A percentile compares a stretch with the other conserved stretches of the same genome.
phyloP scores from a whole-genome alignment of 768 basidiomycete genomes.

The Rhodotorula kratochvilovae region DNA sequence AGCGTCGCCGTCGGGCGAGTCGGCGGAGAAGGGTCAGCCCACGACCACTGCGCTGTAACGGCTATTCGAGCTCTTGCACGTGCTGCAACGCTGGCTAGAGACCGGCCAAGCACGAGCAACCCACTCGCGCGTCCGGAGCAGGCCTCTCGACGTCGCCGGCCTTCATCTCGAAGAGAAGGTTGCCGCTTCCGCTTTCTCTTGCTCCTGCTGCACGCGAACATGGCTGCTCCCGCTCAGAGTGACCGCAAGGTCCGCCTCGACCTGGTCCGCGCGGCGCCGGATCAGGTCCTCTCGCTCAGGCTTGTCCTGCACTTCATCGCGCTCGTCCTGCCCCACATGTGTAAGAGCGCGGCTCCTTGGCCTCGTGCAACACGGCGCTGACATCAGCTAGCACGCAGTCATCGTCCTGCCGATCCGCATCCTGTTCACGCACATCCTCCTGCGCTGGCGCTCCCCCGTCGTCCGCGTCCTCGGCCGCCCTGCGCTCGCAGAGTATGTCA shows the following conservation, averaged over 20 bases:
- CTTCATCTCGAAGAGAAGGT: neutral
- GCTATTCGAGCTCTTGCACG: too few species aligned
- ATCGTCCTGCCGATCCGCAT: slow-evolving; percentile 2
- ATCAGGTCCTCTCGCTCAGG: slow-evolving; percentile 6
- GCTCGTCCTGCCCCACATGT: slow-evolving; percentile 10
- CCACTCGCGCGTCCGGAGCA: too few species aligned
- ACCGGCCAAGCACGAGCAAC: too few species aligned
- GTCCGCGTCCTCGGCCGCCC: slow-evolving; percentile 12
- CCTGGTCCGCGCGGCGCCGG: slow-evolving; percentile 6
- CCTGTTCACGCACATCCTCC: slow-evolving; percentile 3
- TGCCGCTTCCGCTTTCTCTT: neutral
- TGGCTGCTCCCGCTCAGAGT: neutral
- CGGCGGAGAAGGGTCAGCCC: too few species aligned
- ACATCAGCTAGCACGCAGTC: neutral
- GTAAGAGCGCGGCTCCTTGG: neutral
- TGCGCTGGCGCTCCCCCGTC: neutral
- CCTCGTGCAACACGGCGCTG: neutral
- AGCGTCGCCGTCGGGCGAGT: too few species aligned
- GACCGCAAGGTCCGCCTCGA: slow-evolving; percentile 1
- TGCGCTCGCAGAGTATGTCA: neutral
- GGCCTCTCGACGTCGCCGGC: too few species aligned
- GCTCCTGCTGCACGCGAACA: neutral
- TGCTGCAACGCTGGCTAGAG: too few species aligned
- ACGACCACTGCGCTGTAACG: too few species aligned
- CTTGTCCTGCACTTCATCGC: slow-evolving; percentile 15